Evolutionary conservation across 495 filamentous ascomycete genomes (phyloP).

Genomic region (Neurospora tetraspora): DNA sequence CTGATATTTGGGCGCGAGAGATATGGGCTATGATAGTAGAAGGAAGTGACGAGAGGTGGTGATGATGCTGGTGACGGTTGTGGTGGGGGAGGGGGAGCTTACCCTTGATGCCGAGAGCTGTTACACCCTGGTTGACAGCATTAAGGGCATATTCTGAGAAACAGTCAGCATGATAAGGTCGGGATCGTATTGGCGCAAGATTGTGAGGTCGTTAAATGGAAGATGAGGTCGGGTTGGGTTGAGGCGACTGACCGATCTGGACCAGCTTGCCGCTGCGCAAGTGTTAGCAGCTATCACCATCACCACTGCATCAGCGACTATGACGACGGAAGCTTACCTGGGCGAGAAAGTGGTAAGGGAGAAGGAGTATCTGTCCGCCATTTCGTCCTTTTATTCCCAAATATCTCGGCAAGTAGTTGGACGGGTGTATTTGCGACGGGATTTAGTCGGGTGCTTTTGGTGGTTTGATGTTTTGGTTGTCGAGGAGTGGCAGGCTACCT

Average conservation of each 20-base stretch:
- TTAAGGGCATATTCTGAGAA: conserved; percentile 92
- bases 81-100: conserved; percentile 9
- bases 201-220: background rate
- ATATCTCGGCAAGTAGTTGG: background rate
- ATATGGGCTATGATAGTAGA: background rate
- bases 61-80: background rate
- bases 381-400: conserved; percentile 28
- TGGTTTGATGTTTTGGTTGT: conserved; percentile 5
- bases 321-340: conserved; percentile 54
- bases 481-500: background rate
- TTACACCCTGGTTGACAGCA: conserved; percentile 98
- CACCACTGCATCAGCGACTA: conserved; percentile 5
- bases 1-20: background rate
- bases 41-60: background rate
- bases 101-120: conserved; percentile 98
- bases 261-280: conserved; percentile 79
- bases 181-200: background rate
- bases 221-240: background rate
- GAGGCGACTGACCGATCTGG: conserved; percentile 53
- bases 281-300: conserved; percentile 34
- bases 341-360: conserved; percentile 99
- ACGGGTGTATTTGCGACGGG: background rate
- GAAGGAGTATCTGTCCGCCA: conserved; percentile 99
- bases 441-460: background rate
- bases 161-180: conserved; percentile 4